phyloP scores from a whole-genome alignment of 1,284 basidiomycete genomes.

The Gomphus bonarii region DNA sequence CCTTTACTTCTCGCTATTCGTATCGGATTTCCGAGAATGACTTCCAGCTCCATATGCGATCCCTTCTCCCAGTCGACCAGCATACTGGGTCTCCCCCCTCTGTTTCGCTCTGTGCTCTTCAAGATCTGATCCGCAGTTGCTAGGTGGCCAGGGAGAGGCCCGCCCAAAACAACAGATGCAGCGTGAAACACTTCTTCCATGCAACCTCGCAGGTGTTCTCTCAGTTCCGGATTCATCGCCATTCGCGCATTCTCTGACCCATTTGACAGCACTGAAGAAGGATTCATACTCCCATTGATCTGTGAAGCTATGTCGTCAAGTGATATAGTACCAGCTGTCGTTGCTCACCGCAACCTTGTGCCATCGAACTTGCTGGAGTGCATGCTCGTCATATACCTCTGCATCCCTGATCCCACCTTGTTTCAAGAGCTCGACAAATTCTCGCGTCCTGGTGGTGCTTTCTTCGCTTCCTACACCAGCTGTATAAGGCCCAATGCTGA shows the following conservation, averaged over 20 bases:
- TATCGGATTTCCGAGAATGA: slow-evolving; percentile 24
- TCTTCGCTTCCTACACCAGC: slow-evolving; percentile 14
- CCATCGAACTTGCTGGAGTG: slow-evolving; percentile 31
- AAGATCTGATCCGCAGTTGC: slow-evolving; percentile 27
- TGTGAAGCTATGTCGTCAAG: slow-evolving; percentile 1
- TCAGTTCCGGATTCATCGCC: slow-evolving; percentile 24
- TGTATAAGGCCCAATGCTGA: slow-evolving; percentile 28
- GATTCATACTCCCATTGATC: slow-evolving; percentile 32
- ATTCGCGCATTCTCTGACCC: slow-evolving; percentile 26
- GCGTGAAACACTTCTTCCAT: slow-evolving; percentile 30
- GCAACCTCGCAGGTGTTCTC: slow-evolving; percentile 24
- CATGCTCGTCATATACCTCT: slow-evolving; percentile 24
- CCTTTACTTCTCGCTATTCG: slow-evolving; percentile 24
- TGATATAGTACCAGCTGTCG: neutral
- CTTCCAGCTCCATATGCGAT: slow-evolving; percentile 29
- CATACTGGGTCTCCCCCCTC: slow-evolving; percentile 27
- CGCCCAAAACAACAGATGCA: slow-evolving; percentile 23
- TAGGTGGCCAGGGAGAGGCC: slow-evolving; percentile 22
- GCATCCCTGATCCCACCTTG: slow-evolving; percentile 28
- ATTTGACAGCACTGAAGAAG: slow-evolving; percentile 28
- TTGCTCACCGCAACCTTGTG: slow-evolving; percentile 25
- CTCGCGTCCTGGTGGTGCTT: slow-evolving; percentile 3
- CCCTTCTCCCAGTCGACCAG: slow-evolving; percentile 28
- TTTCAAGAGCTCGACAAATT: slow-evolving; percentile 21
- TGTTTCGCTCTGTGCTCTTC: slow-evolving; percentile 25